Base-by-base conservation (phyloP, 257 asterid genomes). In the Solanum peruvianum region DNA sequence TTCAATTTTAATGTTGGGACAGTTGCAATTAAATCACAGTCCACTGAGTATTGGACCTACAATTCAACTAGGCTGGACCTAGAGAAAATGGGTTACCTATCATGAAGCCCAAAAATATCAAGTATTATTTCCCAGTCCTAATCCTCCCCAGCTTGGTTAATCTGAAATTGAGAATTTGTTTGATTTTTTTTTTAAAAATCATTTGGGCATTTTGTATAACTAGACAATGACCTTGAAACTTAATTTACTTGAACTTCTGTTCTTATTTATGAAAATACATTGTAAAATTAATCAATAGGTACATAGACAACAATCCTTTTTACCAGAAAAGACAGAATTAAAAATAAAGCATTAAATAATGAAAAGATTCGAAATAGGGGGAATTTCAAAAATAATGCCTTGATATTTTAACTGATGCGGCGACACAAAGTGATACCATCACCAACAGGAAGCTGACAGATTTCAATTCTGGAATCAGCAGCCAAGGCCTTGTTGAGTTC, bases 371-470 rank as follows among this genome's bases (percentile, higher is more conserved):
- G 6, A 80, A 45, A 47, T 3, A 44, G 14, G 64, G 41, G n/a
- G 25, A 78, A 31, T 31, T 44, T 44, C 9, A 3, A 15, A 78
- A 78, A 44, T 78, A 44, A 73, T 33, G 45, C 80, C 47, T 33
- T 71, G 2, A 25, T 16, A 69, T 21, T 12, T 87, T 47, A 87
- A 76, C 14, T 64, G 70, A 93, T 88, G 56, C 97, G 94, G 66
- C 85, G 90, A 91, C 97, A 94, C 3, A 94, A 62, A 10, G 97
- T 90, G 77, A 94, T 92, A 42, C 97, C 97, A 87, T 93, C 97
- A 23, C 97, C 96, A 13, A 93, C 87, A 0, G 97, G 93, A 37
- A 94, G 96, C 2, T 91, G 97, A 4, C 94, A 92, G 7, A 93
- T 85, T 15, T 94, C 96, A 1, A 94, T 90, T 23, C 97, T 94